Evolutionary conservation across 495 filamentous ascomycete species (phyloP).

Genomic region (Copromyces sp.): DNA sequence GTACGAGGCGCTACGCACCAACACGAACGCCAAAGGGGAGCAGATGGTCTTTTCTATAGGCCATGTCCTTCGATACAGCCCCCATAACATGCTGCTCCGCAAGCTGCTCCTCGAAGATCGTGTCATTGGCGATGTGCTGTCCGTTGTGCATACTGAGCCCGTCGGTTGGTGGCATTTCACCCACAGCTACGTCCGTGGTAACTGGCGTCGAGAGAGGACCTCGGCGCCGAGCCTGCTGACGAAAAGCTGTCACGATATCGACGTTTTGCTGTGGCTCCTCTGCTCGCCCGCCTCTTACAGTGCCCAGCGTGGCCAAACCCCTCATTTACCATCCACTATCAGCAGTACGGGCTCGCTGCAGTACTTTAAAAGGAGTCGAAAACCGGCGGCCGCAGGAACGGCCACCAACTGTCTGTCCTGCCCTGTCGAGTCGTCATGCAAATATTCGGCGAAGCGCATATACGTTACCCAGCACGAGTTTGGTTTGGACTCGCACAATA

Average conservation of each 20-base stretch:
- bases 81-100: conserved; percentile 78
- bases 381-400: conserved; percentile 58
- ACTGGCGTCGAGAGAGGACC: conserved; percentile 74
- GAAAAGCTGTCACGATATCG: conserved; percentile 92
- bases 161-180: conserved; percentile 95
- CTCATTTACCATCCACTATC: conserved; percentile 66
- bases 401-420: conserved; percentile 89
- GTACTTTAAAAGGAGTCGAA: conserved; percentile 62
- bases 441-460: conserved; percentile 72
- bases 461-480: conserved; percentile 47
- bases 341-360: conserved; percentile 60
- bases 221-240: conserved; percentile 74
- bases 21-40: conserved; percentile 14
- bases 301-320: conserved; percentile 23
- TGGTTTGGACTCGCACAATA: conserved; percentile 45
- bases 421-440: conserved; percentile 56
- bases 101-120: conserved; percentile 62
- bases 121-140: conserved; percentile 76
- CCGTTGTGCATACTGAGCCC: conserved; percentile 84
- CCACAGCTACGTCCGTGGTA: conserved; percentile 87
- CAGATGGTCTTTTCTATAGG: conserved; percentile 71
- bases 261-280: conserved; percentile 81
- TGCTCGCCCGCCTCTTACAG: conserved; percentile 46
- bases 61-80: conserved; percentile 72
- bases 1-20: conserved; percentile 40